These are phyloP conservation scores for Penicillium soppii DNA, from an alignment of 495 filamentous ascomycete species.

Conservation along the genomic window DNA sequence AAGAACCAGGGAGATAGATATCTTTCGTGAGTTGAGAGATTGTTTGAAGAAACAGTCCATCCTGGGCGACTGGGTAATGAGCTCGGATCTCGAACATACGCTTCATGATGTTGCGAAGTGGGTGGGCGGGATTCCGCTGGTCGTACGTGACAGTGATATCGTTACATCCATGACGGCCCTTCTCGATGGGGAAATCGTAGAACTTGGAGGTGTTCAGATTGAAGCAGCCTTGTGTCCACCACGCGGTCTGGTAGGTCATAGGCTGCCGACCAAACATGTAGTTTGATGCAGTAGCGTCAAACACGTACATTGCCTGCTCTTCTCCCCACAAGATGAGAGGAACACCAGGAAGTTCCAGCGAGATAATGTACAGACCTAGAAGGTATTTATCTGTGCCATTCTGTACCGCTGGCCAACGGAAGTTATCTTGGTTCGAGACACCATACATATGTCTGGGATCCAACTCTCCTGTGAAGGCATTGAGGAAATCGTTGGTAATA, in stretches of 20 bases:
- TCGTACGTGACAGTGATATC: slow-evolving; percentile 51
- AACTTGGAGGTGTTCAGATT: slow-evolving; percentile 45
- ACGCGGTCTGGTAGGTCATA: slow-evolving; percentile 49
- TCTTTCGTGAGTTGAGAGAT: slow-evolving; percentile 44
- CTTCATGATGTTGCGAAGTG: slow-evolving; percentile 47
- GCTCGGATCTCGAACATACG: slow-evolving; percentile 48
- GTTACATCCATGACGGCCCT: slow-evolving; percentile 40
- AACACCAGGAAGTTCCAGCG: slow-evolving; percentile 48
- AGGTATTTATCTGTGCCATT: slow-evolving; percentile 48
- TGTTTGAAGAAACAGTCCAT: slow-evolving; percentile 43
- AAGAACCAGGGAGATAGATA: slow-evolving; percentile 44
- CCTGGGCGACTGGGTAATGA: slow-evolving; percentile 47
- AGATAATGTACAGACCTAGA: slow-evolving; percentile 46
- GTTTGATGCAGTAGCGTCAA: slow-evolving; percentile 49
- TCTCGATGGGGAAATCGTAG: slow-evolving; percentile 45
- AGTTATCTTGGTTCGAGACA: slow-evolving; percentile 52
- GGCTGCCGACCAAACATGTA: slow-evolving; percentile 51
- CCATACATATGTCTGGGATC: slow-evolving; percentile 54
- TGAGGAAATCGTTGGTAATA: slow-evolving; percentile 44
- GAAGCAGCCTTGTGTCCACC: slow-evolving; percentile 55
- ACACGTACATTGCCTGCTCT: slow-evolving; percentile 51
- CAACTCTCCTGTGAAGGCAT: slow-evolving; percentile 49
- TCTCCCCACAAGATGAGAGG: slow-evolving; percentile 52
- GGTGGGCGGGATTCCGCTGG: slow-evolving; percentile 53
- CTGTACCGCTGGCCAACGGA: slow-evolving; percentile 50